Evolutionary conservation across 2,329 filamentous ascomycete species (phyloP).

Genomic region (Elsinoe fawcettii): DNA sequence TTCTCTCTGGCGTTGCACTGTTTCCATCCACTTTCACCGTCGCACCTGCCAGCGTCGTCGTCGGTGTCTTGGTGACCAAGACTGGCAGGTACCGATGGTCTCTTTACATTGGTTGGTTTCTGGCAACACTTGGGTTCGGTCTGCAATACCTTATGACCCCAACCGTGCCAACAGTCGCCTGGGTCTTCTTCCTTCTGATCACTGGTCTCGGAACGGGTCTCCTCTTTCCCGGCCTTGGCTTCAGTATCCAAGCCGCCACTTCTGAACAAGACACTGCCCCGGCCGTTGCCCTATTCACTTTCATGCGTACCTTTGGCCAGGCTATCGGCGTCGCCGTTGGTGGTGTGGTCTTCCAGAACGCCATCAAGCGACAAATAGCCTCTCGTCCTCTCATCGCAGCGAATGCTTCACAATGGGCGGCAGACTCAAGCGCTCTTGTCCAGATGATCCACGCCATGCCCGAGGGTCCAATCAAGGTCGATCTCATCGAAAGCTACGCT

Average conservation of each 20-base stretch:
- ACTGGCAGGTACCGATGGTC: slow-evolving; percentile 41
- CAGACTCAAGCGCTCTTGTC: slow-evolving; percentile 53
- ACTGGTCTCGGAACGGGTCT: slow-evolving; percentile 35
- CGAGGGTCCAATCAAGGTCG: slow-evolving; percentile 32
- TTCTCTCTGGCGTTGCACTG: slow-evolving; percentile 33
- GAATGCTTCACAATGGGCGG: slow-evolving; percentile 43
- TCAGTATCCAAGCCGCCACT: slow-evolving; percentile 36
- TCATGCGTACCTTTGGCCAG: slow-evolving; percentile 40
- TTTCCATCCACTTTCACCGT: slow-evolving; percentile 31
- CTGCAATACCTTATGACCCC: slow-evolving; percentile 34
- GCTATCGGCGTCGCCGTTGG: slow-evolving; percentile 41
- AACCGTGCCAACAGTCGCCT: slow-evolving; percentile 31
- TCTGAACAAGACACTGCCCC: slow-evolving; percentile 31
- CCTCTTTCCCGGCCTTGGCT: slow-evolving; percentile 33
- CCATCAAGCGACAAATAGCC: slow-evolving; percentile 44
- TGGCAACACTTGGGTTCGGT: slow-evolving; percentile 35
- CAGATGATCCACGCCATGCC: slow-evolving; percentile 51
- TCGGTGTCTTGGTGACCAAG: slow-evolving; percentile 24
- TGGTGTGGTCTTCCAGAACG: slow-evolving; percentile 33
- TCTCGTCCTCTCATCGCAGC: slow-evolving; percentile 42
- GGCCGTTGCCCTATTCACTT: slow-evolving; percentile 36
- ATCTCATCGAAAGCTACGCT: slow-evolving; percentile 47
- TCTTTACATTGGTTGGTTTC: slow-evolving; percentile 53
- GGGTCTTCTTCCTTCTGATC: slow-evolving; percentile 38
- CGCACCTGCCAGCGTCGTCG: slow-evolving; percentile 18